These are phyloP conservation scores for Ophiostoma pallidulum DNA, from an alignment of 2,329 filamentous ascomycete genomes.

Conservation along the genomic window DNA sequence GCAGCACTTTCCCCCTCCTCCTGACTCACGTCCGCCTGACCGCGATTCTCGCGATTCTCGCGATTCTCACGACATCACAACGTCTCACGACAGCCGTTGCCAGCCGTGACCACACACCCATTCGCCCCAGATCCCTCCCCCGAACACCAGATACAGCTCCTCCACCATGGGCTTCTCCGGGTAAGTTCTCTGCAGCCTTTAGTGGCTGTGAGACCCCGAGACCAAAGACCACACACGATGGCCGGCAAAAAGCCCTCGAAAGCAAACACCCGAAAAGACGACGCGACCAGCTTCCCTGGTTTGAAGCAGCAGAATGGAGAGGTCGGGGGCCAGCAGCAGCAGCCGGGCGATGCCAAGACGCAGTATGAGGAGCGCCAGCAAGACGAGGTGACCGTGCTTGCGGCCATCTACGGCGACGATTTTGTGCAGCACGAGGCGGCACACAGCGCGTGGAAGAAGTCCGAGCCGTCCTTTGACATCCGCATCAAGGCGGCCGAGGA, in stretches of 20 bases:
- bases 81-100: no score
- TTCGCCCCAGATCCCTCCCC: not conserved
- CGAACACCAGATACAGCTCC: not conserved
- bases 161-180: slow-evolving; percentile 33
- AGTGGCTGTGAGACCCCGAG: slow-evolving; percentile 37
- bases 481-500: slow-evolving; percentile 65
- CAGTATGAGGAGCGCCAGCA: slow-evolving; percentile 78
- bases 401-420: slow-evolving; percentile 84
- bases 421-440: slow-evolving; percentile 64
- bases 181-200: slow-evolving; percentile 39
- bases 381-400: slow-evolving; percentile 76
- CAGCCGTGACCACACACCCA: not conserved
- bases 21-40: no score
- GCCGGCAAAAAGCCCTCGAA: slow-evolving; percentile 44
- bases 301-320: slow-evolving; percentile 26
- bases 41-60: no score
- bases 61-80: no score
- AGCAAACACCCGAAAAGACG: slow-evolving; percentile 25
- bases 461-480: slow-evolving; percentile 75
- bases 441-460: slow-evolving; percentile 81
- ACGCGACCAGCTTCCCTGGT: slow-evolving; percentile 42
- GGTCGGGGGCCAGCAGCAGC: slow-evolving; percentile 14
- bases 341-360: slow-evolving; percentile 33
- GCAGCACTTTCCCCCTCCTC: not conserved
- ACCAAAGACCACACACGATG: slow-evolving; percentile 31